Evolutionary conservation across 805 yeast species (phyloP), one percentile per base, ranked within the genome.

Genomic region (Saturnispora diversa): DNA sequence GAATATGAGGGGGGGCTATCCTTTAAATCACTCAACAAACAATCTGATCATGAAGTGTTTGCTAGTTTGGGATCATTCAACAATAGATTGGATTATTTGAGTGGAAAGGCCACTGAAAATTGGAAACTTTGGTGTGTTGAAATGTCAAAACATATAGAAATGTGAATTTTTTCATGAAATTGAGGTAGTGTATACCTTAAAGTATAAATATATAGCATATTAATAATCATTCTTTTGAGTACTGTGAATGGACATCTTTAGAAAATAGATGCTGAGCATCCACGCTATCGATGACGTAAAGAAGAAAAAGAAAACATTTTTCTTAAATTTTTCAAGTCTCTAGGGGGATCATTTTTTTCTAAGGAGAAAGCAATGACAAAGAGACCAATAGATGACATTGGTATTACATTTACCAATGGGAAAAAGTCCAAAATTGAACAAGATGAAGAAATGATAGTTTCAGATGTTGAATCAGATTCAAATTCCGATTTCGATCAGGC

Each of bases 1-100:
- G 35, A 31, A 16, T 54, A 82, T 27, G 44, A 45, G 15, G 50
- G 48, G 33, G n/a, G n/a, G n/a, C n/a, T n/a, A n/a, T 20, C 39
- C 11, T 53, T 27, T 54, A 12, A 26, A 6, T 12, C 10, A 13
- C 21, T 19, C 16, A 23, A 37, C 12, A 19, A 16, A 10, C 13
- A 46, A 2, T 42, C 33, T 9, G 46, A 37, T 4, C 46, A 40
- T 5, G 43, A 12, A 5, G 31, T 26, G 5, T 39, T 46, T 16
- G 31, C 23, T 13, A 32, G 43, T 8, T 15, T 46, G 3, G 39
- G 40, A 4, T 43, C 49, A 5, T 46, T 40, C 15, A 13, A 40
- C 3, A 37, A 40, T 17, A 16, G 24, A 5, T 25, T n/a, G 11
- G 43, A 33, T 26, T 39, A 39, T 19, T 32, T 39, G 6, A 12